These are phyloP conservation scores for Poteriospumella lacustris DNA, from an alignment of 108 stramenopile genomes.

Conservation along the genomic window DNA sequence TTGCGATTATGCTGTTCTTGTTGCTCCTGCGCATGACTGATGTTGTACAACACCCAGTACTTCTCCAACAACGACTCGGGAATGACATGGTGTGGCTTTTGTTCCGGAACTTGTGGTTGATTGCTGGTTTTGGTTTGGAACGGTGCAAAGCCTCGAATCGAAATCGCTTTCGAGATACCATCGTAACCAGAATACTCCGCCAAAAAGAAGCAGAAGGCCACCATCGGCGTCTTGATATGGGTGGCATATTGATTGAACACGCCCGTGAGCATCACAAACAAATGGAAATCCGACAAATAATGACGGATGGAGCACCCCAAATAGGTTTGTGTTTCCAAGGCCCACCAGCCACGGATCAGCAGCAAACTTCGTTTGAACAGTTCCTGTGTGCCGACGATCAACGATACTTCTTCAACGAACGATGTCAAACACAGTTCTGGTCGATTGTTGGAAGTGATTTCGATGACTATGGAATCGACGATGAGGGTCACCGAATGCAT, in stretches of 20 bases:
- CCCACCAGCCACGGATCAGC: conserved; percentile 19
- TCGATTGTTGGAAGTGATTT: conserved; percentile 6
- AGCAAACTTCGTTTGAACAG: not conserved
- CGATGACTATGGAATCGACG: not conserved
- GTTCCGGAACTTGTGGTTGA: not conserved
- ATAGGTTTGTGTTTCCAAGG: conserved; percentile 16
- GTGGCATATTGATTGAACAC: not conserved
- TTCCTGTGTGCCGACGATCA: not conserved
- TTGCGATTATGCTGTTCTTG: not conserved
- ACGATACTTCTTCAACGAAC: not conserved
- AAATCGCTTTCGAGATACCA: not conserved
- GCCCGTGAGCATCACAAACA: not conserved
- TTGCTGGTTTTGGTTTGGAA: not conserved
- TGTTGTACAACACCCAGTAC: not conserved
- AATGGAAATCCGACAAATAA: not conserved
- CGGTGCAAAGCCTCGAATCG: not conserved
- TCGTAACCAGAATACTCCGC: not conserved
- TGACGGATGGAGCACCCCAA: not conserved
- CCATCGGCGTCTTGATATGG: not conserved
- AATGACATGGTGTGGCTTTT: not conserved
- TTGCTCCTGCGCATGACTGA: not conserved
- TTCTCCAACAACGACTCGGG: not conserved
- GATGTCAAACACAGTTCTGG: conserved; percentile 3
- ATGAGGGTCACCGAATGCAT: not conserved
- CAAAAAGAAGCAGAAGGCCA: not conserved